A percentile compares a stretch with the other conserved stretches of the same genome.
Evolutionary conservation across 2,329 filamentous ascomycete genomes (phyloP).

Genomic region (Ophiocordyceps camponoti-rufipedis): DNA sequence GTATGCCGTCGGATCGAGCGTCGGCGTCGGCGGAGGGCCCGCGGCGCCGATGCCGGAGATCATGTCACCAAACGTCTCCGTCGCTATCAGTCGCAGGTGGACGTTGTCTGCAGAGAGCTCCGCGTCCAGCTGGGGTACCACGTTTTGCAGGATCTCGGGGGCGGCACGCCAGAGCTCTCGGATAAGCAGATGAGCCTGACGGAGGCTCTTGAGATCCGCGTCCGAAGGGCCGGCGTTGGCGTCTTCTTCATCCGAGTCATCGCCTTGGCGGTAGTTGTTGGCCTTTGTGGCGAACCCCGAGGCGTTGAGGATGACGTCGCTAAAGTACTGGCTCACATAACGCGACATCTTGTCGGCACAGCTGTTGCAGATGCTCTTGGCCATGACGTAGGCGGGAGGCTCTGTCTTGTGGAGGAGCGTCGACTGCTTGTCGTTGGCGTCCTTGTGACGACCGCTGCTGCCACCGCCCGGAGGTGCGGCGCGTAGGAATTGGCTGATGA

Average conservation of each 20-base stretch:
- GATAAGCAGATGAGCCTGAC: constrained; percentile 76
- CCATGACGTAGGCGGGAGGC: constrained; percentile 89
- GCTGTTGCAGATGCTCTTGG: constrained; percentile 78
- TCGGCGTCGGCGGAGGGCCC: constrained; percentile 55
- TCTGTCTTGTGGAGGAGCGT: constrained; percentile 76
- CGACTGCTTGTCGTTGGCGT: constrained; percentile 57
- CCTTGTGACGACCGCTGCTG: constrained; percentile 40
- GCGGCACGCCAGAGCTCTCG: constrained; percentile 88
- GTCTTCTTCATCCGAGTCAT: constrained; percentile 48
- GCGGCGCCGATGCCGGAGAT: constrained; percentile 84
- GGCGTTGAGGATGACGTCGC: constrained; percentile 84
- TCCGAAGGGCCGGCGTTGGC: constrained; percentile 48
- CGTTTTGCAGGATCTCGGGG: constrained; percentile 74
- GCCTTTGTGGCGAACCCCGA: constrained; percentile 38
- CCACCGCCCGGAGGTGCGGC: constrained; percentile 46
- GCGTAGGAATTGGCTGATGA: constrained; percentile 88
- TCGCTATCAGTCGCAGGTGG: constrained; percentile 70
- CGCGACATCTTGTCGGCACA: constrained; percentile 89
- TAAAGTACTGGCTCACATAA: constrained; percentile 91
- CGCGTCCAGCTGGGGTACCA: constrained; percentile 82
- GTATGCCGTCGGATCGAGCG: constrained; percentile 67
- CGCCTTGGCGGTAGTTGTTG: constrained; percentile 39
- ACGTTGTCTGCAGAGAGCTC: constrained; percentile 83
- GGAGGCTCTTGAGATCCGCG: constrained; percentile 70
- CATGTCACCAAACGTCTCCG: constrained; percentile 89